Conservation (phyloP, 805 yeast genomes). For the Spathaspora sp. region DNA sequence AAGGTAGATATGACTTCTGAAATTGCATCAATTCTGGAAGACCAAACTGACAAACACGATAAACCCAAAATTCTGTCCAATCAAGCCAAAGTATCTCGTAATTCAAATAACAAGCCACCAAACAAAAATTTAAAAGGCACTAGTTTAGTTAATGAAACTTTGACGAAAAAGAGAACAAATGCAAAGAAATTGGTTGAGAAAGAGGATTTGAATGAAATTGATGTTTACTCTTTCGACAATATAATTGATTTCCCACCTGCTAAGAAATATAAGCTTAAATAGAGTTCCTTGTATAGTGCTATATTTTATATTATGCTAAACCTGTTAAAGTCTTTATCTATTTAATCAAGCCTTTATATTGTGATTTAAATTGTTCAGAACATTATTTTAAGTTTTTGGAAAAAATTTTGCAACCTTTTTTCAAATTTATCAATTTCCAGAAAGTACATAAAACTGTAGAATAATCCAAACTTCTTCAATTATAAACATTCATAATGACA, state of each 20-base stretch:
- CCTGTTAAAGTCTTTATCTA: no score
- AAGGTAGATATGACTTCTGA: no score
- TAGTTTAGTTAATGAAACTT: not conserved
- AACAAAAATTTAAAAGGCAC: no score
- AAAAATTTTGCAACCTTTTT: not conserved
- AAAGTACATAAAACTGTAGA: not conserved
- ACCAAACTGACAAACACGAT: no score
- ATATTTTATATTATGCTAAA: not conserved
- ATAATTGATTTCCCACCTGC: not conserved
- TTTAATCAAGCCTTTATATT: no score
- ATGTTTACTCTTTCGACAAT: not conserved
- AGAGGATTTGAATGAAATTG: not conserved
- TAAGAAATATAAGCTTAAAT: not conserved
- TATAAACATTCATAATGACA: not conserved
- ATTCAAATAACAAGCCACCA: no score
- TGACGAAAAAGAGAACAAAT: not conserved
- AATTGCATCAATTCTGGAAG: no score
- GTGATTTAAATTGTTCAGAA: not conserved
- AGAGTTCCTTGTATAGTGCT: not conserved
- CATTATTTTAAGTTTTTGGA: not conserved
- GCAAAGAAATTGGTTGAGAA: not conserved
- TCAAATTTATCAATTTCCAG: not conserved
- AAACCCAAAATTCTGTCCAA: no score
- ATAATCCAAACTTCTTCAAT: not conserved
- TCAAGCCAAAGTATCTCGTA: no score